A percentile compares a stretch with the other conserved stretches of the same genome.
Conservation (phyloP, 164 flowering plant species). For the Macadamia tetraphylla region DNA sequence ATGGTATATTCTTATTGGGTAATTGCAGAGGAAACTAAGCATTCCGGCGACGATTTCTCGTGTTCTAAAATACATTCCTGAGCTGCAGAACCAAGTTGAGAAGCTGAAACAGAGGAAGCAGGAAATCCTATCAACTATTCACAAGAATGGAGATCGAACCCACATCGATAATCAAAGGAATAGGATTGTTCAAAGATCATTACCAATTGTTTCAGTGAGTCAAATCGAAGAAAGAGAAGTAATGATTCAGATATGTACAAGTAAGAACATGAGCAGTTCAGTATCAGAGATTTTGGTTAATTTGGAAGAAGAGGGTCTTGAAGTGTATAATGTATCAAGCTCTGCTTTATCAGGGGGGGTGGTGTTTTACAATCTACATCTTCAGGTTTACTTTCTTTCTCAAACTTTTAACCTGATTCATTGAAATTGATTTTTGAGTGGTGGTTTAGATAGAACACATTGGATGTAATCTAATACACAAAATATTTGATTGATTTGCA, state of each 20-base stretch:
- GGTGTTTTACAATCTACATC: neutral
- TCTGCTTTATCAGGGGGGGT: neutral
- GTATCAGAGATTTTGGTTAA: constrained; percentile 33
- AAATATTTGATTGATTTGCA: neutral
- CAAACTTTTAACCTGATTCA: too few relatives aligned
- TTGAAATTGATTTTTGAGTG: too few relatives aligned
- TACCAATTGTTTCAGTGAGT: constrained; percentile 24
- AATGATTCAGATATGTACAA: constrained; percentile 36
- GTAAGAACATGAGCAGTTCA: constrained; percentile 9
- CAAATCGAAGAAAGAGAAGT: constrained; percentile 38
- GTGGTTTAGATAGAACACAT: too few relatives aligned
- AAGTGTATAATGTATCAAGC: neutral
- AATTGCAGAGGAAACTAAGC: constrained; percentile 51
- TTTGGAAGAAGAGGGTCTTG: neutral
- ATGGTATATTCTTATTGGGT: neutral
- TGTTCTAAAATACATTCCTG: constrained; percentile 56
- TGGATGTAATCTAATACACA: too few relatives aligned
- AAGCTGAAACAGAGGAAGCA: constrained; percentile 27
- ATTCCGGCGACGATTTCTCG: constrained; percentile 51
- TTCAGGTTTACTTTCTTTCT: neutral
- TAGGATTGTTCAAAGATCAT: neutral
- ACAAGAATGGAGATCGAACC: constrained; percentile 12
- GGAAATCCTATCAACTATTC: constrained; percentile 28
- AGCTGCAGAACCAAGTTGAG: constrained; percentile 51
- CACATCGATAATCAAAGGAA: constrained; percentile 4